Percentiles rank a stretch among this genome's conserved stretches.
Evolutionary conservation across 352 stramenopile species (phyloP).

Genomic region (Pseudoperonospora humuli): DNA sequence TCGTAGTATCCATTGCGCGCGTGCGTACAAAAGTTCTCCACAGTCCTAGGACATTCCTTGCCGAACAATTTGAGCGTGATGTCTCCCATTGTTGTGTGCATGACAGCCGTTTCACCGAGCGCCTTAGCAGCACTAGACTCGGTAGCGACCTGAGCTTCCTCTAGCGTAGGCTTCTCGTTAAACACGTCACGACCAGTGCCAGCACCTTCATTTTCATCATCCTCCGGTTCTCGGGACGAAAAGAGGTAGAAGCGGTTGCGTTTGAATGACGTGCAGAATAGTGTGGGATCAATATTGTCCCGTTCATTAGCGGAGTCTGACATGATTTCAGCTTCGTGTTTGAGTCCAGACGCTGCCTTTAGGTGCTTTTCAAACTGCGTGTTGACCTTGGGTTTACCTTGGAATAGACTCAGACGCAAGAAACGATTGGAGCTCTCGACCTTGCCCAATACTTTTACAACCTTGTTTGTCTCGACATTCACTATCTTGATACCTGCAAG

Average conservation of each 20-base stretch:
- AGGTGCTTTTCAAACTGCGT: slow-evolving; percentile 91
- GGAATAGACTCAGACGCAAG: slow-evolving; percentile 88
- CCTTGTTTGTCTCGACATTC: slow-evolving; percentile 91
- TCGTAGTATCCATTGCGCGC: slow-evolving; percentile 97
- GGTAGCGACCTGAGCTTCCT: slow-evolving; percentile 86
- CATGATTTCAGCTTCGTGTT: slow-evolving; percentile 54
- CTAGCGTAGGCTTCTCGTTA: slow-evolving; percentile 95
- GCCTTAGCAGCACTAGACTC: slow-evolving; percentile 61
- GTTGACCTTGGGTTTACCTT: slow-evolving; percentile 93
- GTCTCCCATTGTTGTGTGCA: slow-evolving; percentile 98
- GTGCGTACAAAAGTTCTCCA: slow-evolving; percentile 98
- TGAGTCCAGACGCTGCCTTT: slow-evolving; percentile 38
- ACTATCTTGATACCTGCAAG: slow-evolving; percentile 96
- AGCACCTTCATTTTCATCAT: slow-evolving; percentile 54
- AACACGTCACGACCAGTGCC: slow-evolving; percentile 90
- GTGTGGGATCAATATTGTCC: slow-evolving; percentile 64
- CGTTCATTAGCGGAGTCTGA: slow-evolving; percentile 35
- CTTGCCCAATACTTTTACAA: slow-evolving; percentile 89
- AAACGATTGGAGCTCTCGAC: slow-evolving; percentile 96
- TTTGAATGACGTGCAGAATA: slow-evolving; percentile 87
- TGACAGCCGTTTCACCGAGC: slow-evolving; percentile 72
- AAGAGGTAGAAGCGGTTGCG: slow-evolving; percentile 96
- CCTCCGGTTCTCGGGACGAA: slow-evolving; percentile 88
- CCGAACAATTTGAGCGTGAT: slow-evolving; percentile 96
- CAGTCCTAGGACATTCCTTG: slow-evolving; percentile 90